Base-by-base conservation (phyloP, 257 asterid genomes). In the Cruciata laevipes region DNA sequence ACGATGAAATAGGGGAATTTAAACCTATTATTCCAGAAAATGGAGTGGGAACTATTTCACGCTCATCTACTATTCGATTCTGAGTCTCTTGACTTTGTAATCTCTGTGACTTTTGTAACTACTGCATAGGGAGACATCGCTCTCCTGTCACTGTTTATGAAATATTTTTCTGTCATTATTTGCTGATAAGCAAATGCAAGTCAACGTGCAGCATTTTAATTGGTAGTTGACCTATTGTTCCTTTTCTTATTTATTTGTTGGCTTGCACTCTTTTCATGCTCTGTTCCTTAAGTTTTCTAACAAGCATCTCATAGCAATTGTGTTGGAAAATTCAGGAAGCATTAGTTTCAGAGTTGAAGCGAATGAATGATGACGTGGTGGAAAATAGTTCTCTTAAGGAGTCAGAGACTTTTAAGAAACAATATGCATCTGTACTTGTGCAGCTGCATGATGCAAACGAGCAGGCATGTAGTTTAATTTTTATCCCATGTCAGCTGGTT, bases 341-440 rank as follows among this genome's bases (percentile, higher is more conserved):
- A 57, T 63, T 87, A 73, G 87, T 90, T 82, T 75, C 62, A 25
- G 96, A 94, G 83, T 80, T 94, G 73, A 88, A 86, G 85, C 86
- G 73, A 40, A 74, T 90, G 95, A 88, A 94, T 62, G 90, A 93
- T 65, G 96, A 88, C 27, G 87, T 82, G 52, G 67, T 73, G 64
- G 85, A 84, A 83, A 78, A 75, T 80, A 57, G 73, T 80, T 76
- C 91, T 65, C 85, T 87, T 63, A 85, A 90, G 79, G 95, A 87
- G 56, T 84, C 89, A 1, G 97, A 94, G 44, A 59, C 86, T 42
- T 88, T 90, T 80, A 83, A 80, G 67, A 94, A 85, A 85, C 96
- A 84, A 75, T 94, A 94, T 73, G 97, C 97, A 21, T 86, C 85
- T 0, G 84, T 94, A 55, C 87, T 90, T 68, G 68, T 84, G 33